Evolutionary conservation across 495 filamentous ascomycete species (phyloP).

Genomic region (Aspergillus saccharolyticus): DNA sequence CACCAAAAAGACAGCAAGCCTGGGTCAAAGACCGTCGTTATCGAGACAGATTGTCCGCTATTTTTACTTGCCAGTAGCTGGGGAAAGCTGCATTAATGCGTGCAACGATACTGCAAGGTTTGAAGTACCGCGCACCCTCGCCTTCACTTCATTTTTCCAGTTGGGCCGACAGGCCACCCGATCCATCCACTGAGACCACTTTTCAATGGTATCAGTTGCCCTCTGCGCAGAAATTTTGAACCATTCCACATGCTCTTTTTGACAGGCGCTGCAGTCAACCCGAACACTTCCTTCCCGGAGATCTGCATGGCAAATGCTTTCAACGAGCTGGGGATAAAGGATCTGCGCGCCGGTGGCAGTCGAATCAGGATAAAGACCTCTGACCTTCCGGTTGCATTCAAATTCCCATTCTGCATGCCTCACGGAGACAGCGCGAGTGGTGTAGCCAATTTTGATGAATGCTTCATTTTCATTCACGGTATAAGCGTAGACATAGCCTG

Average conservation of each 20-base stretch:
- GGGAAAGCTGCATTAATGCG: no score
- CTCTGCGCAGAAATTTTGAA: constrained; percentile 6
- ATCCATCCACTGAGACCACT: constrained; percentile 11
- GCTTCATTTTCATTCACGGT: constrained; percentile 1
- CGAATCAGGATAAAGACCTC: constrained; percentile 1
- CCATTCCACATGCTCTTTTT: constrained; percentile 9
- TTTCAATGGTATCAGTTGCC: constrained; percentile 7
- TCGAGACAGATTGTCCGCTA: no score
- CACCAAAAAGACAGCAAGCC: no score
- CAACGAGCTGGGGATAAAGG: constrained; percentile 4
- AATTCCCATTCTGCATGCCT: constrained; percentile 3
- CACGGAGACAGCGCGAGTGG: background rate
- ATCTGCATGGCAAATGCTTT: constrained; percentile 11
- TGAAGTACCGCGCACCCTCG: no score
- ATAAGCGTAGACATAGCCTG: constrained; percentile 5
- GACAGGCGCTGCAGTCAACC: constrained; percentile 8
- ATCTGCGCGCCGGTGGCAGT: background rate
- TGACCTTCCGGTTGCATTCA: background rate
- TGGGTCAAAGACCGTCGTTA: no score
- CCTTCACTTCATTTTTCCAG: no score
- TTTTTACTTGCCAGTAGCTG: no score
- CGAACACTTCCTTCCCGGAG: constrained; percentile 1
- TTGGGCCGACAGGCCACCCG: no score
- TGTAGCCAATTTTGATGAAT: constrained; percentile 8
- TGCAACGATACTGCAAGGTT: no score